Evolutionary conservation across 139 green algal genomes (phyloP), one percentile per base, ranked within the genome.

Genomic region (Protoeuglena noctilucae): DNA sequence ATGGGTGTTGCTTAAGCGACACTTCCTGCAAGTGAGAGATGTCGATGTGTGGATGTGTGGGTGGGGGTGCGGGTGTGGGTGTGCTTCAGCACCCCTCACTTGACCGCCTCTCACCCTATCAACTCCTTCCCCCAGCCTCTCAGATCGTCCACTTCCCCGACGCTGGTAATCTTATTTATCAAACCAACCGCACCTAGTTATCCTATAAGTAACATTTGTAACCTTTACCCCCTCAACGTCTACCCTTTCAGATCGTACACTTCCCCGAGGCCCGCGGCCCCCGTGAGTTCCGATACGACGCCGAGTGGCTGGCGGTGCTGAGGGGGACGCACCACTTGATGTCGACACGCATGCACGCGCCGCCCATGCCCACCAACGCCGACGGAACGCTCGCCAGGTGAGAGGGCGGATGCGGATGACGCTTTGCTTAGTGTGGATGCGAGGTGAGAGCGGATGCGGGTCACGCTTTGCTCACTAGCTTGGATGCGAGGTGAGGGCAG

Each of bases 221-320:
- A 16, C 64, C 52, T 61, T 31, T 21, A 40, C 39, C 9, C 5
- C 9, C 5, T 21, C 12, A 6, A 55, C n/a, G 40, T 41, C 40
- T 61, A 19, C 22, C 45, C 18, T 1, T 34, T 30, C 68, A 85
- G 75, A 54, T 91, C 6, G 29, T 91, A 14, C 67, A 89, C 24
- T 77, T 91, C 31, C 77, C 79, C 4, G 52, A 78, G 49, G 49
- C 49, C 12, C 34, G 7, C 34, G 9, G 34, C 9, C 12, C 34
- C 34, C 34, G 9, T 43, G 34, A 74, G 56, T 76, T 97, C 25
- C 12, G 60, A n/a, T 97, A 96, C 61, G 89, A 97, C 51, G 49
- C 70, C 23, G 84, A 97, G 62, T 97, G 89, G 89, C 75, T 96
- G 53, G 81, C 84, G 0, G 72, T 96, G 5, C 65, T 93, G 57